Evolutionary conservation across 2,329 filamentous ascomycete genomes (phyloP).

Genomic region (Colletotrichum paranaense): DNA sequence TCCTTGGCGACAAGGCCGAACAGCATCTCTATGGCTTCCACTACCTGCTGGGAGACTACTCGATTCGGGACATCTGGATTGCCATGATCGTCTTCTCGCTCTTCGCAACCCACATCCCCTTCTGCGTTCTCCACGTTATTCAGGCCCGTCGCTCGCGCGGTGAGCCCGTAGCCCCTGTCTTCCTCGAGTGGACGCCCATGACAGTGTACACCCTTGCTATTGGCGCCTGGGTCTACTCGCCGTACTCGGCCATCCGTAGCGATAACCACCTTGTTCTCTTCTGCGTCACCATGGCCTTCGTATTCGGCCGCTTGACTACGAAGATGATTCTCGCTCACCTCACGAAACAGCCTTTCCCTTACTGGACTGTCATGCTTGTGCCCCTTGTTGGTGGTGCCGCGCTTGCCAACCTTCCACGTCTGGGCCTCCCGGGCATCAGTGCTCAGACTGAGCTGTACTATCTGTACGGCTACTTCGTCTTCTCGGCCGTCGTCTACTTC

Average conservation of each 20-base stretch:
- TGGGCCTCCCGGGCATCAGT: constrained; percentile 77
- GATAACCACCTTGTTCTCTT: constrained; percentile 93
- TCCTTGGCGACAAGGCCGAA: constrained; percentile 70
- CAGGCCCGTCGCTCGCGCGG: constrained; percentile 77
- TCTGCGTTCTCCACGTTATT: constrained; percentile 88
- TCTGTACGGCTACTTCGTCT: constrained; percentile 84
- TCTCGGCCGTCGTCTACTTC: constrained; percentile 87
- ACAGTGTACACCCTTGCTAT: constrained; percentile 80
- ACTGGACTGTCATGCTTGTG: constrained; percentile 92
- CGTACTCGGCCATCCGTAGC: constrained; percentile 81
- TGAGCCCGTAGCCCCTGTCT: constrained; percentile 82
- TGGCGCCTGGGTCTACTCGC: constrained; percentile 88
- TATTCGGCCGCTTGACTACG: constrained; percentile 97
- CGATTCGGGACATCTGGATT: constrained; percentile 91
- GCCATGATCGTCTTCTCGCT: constrained; percentile 74
- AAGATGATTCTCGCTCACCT: constrained; percentile 99
- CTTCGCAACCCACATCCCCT: constrained; percentile 82
- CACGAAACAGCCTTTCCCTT: constrained; percentile 92
- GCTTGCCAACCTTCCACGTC: constrained; percentile 81
- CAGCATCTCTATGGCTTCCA: constrained; percentile 63
- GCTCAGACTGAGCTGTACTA: constrained; percentile 80
- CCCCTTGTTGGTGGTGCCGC: constrained; percentile 89
- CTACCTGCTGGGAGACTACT: constrained; percentile 74
- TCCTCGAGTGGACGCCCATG: constrained; percentile 96
- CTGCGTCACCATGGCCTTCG: constrained; percentile 94